Evolutionary conservation across 2,329 filamentous ascomycete genomes (phyloP).

Genomic region (Colletotrichum lentis): DNA sequence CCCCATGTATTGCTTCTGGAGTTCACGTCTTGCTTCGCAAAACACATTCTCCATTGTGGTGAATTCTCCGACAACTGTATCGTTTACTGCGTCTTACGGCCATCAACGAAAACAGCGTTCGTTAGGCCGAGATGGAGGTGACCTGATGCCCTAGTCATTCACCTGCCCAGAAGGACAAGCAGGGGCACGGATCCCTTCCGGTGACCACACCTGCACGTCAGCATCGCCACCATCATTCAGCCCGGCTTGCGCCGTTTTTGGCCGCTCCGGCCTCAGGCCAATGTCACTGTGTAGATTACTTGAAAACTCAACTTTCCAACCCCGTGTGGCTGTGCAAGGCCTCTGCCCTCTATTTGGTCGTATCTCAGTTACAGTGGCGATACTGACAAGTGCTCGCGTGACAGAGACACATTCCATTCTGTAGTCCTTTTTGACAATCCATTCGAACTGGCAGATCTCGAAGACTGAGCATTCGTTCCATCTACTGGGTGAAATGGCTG

Average conservation of each 20-base stretch:
- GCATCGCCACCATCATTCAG: conserved; percentile 10
- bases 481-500: not conserved
- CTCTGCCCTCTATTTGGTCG: not conserved
- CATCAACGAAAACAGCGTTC: conserved; percentile 7
- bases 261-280: not conserved
- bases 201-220: conserved; percentile 16
- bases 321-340: conserved; percentile 34
- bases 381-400: conserved; percentile 28
- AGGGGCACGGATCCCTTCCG: not conserved
- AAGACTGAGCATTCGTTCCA: not conserved
- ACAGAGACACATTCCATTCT: conserved; percentile 10
- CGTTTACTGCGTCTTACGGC: not conserved
- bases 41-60: not conserved
- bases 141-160: not conserved
- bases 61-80: not conserved
- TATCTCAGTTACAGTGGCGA: conserved; percentile 1
- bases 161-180: not conserved
- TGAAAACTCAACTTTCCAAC: not conserved
- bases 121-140: not conserved
- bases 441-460: not conserved
- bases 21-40: not conserved
- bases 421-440: conserved; percentile 20
- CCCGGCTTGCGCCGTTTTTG: conserved; percentile 17
- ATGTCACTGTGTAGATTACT: no score
- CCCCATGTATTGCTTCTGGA: no score